Evolutionary conservation across 306 rosid genomes (phyloP), one percentile per base, ranked within the genome.

Genomic region (Quillaja saponaria): DNA sequence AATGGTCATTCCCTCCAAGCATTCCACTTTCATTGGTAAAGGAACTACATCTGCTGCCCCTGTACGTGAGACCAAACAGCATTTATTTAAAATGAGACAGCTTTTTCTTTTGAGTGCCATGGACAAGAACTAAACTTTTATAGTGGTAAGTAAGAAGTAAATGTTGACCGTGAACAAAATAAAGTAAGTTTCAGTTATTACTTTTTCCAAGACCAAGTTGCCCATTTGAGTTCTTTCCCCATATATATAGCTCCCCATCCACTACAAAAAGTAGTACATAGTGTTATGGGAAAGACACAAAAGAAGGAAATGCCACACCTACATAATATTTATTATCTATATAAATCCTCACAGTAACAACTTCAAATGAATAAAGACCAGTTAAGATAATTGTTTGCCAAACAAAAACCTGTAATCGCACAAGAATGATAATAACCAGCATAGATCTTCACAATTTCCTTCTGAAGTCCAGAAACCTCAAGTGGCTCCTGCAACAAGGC

Each of bases 161-260:
- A 49, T 56, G 21, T 19, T 62, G 54, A 8, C 6, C 10, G 7
- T 8, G 3, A 21, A 51, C 54, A 41, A 50, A 66, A 40, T 55
- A 65, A 68, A 31, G 39, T 71, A 55, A 41, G 51, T 52, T 66
- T 66, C n/a, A 60, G 71, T 67, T 50, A 74, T 75, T 82, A 91
- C 97, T 77, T 81, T 91, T 91, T 73, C 97, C 97, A 16, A 85
- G 92, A 60, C 97, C 97, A 70, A 91, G 95, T 77, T 88, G 97
- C 66, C 97, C 97, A 66, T 64, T 72, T 49, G 96, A 77, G 74
- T 91, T 91, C 74, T 74, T 80, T 55, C 96, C 97, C 97, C 95
- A 91, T 90, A 84, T 86, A 73, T 82, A 91, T 39, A 88, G 73
- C 58, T 91, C 92, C 74, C 97, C 96, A 75, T 91, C 91, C 76